Evolutionary conservation across 2,329 filamentous ascomycete species (phyloP), one percentile per base, ranked within the genome.

Genomic region (Polychaeton citri): DNA sequence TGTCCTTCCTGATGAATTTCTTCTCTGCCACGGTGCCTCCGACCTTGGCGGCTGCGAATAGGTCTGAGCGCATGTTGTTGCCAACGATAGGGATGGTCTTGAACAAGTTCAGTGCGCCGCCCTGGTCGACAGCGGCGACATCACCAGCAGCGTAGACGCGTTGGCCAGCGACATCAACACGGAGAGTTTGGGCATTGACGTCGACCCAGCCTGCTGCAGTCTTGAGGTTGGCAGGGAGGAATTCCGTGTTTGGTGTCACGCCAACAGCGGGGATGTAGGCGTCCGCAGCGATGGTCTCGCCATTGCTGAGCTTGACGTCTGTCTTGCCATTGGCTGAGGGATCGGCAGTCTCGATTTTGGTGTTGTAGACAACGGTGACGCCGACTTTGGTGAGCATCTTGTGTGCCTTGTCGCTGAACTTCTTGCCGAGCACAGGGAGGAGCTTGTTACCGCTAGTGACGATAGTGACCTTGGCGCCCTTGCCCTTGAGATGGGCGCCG

Each of bases 231-330:
- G 57, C 47, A 0, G 71, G 69, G 1, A 76, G 53, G 49, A 65
- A 76, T 6, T 55, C 57, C 15, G 63, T 68, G 51, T 72, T 74
- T 0, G 71, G 71, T 6, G 53, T 47, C 9, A 65, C 65, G 19
- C 72, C 72, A 10, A 62, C 62, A 1, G 67, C 68, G 3, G 65
- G 61, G 37, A 76, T 64, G 47, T 69, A 74, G 17, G 71, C 41
- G 44, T 75, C 71, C 2, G 64, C 60, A 1, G 58, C 57, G 26
- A 69, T 44, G 2, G 52, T 59, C 32, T 63, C 56, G 30, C 70
- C 70, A 38, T 68, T 65, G 40, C 52, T 55, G 13, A 72, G 50
- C 3, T 49, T 47, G 17, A 70, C 46, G 3, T 60, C 58, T 40
- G 61, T 66, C 32, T 57, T 58, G 19, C 57, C 61, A 21, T 59